Evolutionary conservation across 2,329 filamentous ascomycete genomes (phyloP), one percentile per base, ranked within the genome.

Genomic region (Penicillium sp.): DNA sequence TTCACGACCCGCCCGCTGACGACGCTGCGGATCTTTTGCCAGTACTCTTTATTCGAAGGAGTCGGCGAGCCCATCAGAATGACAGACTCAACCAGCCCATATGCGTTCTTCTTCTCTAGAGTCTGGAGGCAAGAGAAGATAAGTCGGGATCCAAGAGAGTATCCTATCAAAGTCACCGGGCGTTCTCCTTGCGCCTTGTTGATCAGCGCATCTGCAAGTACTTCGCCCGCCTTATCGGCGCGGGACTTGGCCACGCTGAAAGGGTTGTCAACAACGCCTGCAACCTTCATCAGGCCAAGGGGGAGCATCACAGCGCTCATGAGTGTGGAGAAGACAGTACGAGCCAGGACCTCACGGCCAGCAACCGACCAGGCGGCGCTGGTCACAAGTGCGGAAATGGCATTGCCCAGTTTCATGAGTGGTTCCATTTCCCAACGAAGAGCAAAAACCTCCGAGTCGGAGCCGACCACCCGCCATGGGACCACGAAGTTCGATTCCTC

Each of bases 1-100:
- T 97, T 97, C 63, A 96, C 88, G 7, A 96, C 81, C 53, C 88
- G 83, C 2, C 92, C 92, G 1, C 87, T 84, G 0, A 96, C 91
- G 0, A 93, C 90, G 42, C 83, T 85, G 29, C 90, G 84, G 61
- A 96, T 84, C 36, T 84, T 79, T 42, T 87, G 82, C 92, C 92
- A 97, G 61, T 91, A 85, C 1, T 80, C 80, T 0, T 83, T 74
- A 42, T 88, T 83, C 0, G 88, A 89, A 0, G 92, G 90, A 0
- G 88, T 85, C 0, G 92, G 90, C 0, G 90, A 82, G 2, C 92
- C 92, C 53, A 97, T 88, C 5, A 97, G 74, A 4, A 96, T 87
- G 2, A 89, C 91, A 14, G 86, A 88, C 64, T 97, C 92, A 21
- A 97, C 77, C 1, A 96, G 76, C 0, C 92, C 93, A 64, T 95